Evolutionary conservation across 2,329 filamentous ascomycete species (phyloP).

Genomic region (Xylariaceae sp.): DNA sequence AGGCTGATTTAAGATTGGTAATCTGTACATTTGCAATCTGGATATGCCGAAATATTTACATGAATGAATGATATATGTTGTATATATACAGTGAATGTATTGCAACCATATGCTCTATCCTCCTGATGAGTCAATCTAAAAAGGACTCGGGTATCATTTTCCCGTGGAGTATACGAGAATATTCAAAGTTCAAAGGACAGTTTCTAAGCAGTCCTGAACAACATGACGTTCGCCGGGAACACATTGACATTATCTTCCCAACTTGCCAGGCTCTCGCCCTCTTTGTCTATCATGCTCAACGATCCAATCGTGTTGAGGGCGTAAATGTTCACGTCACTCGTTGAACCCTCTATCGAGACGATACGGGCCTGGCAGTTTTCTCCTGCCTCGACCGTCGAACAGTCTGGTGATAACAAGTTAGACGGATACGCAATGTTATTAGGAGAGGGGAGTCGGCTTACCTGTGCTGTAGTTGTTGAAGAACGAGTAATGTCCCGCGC

Average conservation of each 20-base stretch:
- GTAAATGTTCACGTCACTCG: conserved; percentile 44
- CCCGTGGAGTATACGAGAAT: neutral
- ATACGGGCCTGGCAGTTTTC: conserved; percentile 45
- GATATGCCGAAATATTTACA: conserved; percentile 14
- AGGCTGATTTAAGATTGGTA: neutral
- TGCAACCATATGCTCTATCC: neutral
- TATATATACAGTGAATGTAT: conserved; percentile 24
- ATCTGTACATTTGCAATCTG: conserved; percentile 3
- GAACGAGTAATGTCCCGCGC: conserved; percentile 62
- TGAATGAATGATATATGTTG: conserved; percentile 13
- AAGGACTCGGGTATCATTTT: neutral
- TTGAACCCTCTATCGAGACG: conserved; percentile 42
- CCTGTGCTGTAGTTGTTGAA: conserved; percentile 61
- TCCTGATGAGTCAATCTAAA: neutral
- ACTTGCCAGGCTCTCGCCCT: conserved; percentile 35
- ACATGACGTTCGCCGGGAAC: conserved; percentile 36
- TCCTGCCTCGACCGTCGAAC: conserved; percentile 40
- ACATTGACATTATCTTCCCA: conserved; percentile 39
- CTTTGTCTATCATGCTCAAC: conserved; percentile 41
- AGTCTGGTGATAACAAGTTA: conserved; percentile 27
- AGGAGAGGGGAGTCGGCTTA: conserved; percentile 22
- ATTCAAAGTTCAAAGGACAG: neutral
- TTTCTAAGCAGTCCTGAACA: conserved; percentile 34
- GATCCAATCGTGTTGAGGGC: conserved; percentile 52
- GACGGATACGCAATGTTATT: neutral